Evolutionary conservation across 2,329 filamentous ascomycete genomes (phyloP).

Genomic region (Xylaria sp.): DNA sequence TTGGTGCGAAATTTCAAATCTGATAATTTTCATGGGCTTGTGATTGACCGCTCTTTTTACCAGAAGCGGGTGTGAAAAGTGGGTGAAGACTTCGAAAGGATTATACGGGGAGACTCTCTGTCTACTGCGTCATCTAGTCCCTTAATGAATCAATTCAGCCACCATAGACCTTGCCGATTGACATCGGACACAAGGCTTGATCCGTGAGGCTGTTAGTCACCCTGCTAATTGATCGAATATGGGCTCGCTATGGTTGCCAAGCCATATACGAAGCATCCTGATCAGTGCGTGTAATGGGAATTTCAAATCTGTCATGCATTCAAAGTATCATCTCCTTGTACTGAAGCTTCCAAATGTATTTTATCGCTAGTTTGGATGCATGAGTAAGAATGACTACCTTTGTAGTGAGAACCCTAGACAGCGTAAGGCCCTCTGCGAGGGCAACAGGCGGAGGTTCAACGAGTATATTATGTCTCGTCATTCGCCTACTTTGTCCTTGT

Average conservation of each 20-base stretch:
- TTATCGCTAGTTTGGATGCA: constrained; percentile 2
- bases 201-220: constrained; percentile 20
- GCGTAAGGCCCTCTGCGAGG: neutral
- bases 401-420: neutral
- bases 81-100: constrained; percentile 18
- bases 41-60: constrained; percentile 20
- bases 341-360: constrained; percentile 22
- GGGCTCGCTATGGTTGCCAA: constrained; percentile 7
- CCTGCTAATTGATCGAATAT: constrained; percentile 16
- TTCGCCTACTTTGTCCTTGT: neutral
- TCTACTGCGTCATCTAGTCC: neutral
- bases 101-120: constrained; percentile 24
- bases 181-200: constrained; percentile 7
- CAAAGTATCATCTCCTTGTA: constrained; percentile 10
- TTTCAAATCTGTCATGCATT: constrained; percentile 30
- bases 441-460: neutral
- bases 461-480: constrained; percentile 25
- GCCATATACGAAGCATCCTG: constrained; percentile 30
- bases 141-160: neutral
- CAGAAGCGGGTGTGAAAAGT: neutral
- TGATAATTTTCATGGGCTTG: neutral
- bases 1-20: constrained; percentile 5
- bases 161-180: neutral
- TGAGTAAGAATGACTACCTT: constrained; percentile 9
- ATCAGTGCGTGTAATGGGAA: neutral